Conservation (phyloP, 1,284 basidiomycete species). For the Porogramme epimiltina region DNA sequence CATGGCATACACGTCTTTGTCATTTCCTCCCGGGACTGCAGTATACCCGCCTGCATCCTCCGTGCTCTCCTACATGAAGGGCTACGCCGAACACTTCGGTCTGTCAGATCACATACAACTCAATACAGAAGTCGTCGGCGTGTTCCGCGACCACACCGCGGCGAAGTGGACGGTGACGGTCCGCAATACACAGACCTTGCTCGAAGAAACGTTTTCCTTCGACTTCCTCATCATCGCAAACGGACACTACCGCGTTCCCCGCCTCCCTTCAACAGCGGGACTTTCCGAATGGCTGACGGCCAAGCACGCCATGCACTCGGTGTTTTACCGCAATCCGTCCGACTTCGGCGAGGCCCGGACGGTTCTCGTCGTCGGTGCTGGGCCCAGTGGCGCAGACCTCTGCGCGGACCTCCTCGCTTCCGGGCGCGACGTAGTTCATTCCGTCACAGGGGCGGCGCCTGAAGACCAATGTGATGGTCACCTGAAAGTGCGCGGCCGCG, state of each 20-base stretch:
- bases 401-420: conserved; percentile 51
- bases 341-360: conserved; percentile 40
- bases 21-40: conserved; percentile 68
- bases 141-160: conserved; percentile 37
- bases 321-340: conserved; percentile 64
- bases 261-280: conserved; percentile 60
- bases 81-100: conserved; percentile 58
- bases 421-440: conserved; percentile 55
- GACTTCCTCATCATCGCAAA: conserved; percentile 72
- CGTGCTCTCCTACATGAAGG: conserved; percentile 62
- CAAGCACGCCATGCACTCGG: conserved; percentile 59
- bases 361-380: conserved; percentile 70
- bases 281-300: conserved; percentile 55
- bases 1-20: conserved; percentile 64
- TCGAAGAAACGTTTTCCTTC: conserved; percentile 40
- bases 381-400: conserved; percentile 72
- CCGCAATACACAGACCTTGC: background rate
- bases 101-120: conserved; percentile 59
- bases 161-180: conserved; percentile 49
- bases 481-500: conserved; percentile 46
- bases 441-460: conserved; percentile 41
- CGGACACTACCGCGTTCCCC: conserved; percentile 69
- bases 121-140: conserved; percentile 47
- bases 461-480: conserved; percentile 35
- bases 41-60: conserved; percentile 62